These are phyloP conservation scores for Saccharomycopsis schoenii DNA, from an alignment of 805 yeast genomes.

Conservation along the genomic window DNA sequence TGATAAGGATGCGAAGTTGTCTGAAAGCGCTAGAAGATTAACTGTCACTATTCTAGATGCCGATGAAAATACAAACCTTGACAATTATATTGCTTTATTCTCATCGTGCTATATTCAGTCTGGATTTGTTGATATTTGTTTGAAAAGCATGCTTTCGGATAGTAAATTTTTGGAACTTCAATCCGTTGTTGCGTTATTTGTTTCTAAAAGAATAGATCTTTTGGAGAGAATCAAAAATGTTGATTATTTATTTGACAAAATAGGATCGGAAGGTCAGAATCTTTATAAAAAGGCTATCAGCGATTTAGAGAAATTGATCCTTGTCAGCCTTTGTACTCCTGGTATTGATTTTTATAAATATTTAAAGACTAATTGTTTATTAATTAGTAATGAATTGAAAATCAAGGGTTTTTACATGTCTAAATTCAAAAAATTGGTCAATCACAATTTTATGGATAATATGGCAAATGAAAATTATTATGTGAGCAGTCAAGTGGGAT, in stretches of 20 bases:
- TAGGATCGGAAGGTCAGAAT: conserved; percentile 11
- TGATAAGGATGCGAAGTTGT: conserved; percentile 14
- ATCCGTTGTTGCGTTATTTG: conserved; percentile 12
- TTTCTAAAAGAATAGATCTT: conserved; percentile 6
- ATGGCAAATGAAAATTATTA: conserved; percentile 46
- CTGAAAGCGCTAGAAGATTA: conserved; percentile 13
- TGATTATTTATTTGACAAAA: conserved; percentile 11
- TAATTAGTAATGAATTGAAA: conserved; percentile 3
- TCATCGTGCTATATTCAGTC: conserved; percentile 14
- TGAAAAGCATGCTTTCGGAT: conserved; percentile 7
- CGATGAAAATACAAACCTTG: conserved; percentile 6
- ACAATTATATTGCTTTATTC: conserved; percentile 12
- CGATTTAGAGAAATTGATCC: conserved; percentile 13
- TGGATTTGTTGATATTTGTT: conserved; percentile 13
- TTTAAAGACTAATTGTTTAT: conserved; percentile 2
- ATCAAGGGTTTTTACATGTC: not conserved
- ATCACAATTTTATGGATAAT: conserved; percentile 31
- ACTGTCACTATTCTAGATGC: conserved; percentile 9
- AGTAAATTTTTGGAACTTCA: conserved; percentile 9
- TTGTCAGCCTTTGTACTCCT: conserved; percentile 11
- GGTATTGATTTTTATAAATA: conserved; percentile 13
- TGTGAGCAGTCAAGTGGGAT: conserved; percentile 52
- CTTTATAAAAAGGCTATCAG: not conserved
- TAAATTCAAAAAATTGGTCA: not conserved
- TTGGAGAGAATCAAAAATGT: conserved; percentile 4